A percentile compares a stretch with the other conserved stretches of the same genome.
Evolutionary conservation across 441 rosid genomes (phyloP).

Genomic region (Populus tomentosa): DNA sequence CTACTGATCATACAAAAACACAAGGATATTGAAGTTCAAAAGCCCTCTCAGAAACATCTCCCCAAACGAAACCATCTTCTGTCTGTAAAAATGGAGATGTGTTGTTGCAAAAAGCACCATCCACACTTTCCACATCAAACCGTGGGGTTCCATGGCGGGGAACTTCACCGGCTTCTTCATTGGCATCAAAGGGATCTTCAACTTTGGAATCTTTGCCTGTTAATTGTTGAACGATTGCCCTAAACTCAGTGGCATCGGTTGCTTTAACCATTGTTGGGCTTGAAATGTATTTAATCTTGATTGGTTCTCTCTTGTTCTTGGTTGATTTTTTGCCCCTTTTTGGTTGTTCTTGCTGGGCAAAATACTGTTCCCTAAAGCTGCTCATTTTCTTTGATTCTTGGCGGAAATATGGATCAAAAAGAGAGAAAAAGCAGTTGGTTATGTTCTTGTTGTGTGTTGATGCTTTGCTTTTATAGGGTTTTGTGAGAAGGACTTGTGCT

Average conservation of each 20-base stretch:
- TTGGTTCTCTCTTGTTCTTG: conserved; percentile 22
- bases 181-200: not conserved
- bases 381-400: conserved; percentile 20
- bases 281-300: conserved; percentile 41
- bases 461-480: not conserved
- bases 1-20: conserved; percentile 4
- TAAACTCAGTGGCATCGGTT: conserved; percentile 38
- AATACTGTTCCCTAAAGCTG: conserved; percentile 11
- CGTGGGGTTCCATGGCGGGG: not conserved
- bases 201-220: conserved; percentile 39
- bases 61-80: conserved; percentile 15
- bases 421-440: no score
- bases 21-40: not conserved
- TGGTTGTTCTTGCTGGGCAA: not conserved
- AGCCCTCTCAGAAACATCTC: conserved; percentile 7
- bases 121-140: not conserved
- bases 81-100: conserved; percentile 1
- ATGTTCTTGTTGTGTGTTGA: not conserved
- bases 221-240: conserved; percentile 41
- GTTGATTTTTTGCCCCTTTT: conserved; percentile 5
- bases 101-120: not conserved
- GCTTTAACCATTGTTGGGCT: conserved; percentile 43
- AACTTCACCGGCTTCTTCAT: not conserved
- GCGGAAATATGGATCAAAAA: not conserved
- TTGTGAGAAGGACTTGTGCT: not conserved